These are phyloP conservation scores for Mucor plumbeus DNA, from an alignment of 371 early-diverging fungal genomes.

Conservation along the genomic window DNA sequence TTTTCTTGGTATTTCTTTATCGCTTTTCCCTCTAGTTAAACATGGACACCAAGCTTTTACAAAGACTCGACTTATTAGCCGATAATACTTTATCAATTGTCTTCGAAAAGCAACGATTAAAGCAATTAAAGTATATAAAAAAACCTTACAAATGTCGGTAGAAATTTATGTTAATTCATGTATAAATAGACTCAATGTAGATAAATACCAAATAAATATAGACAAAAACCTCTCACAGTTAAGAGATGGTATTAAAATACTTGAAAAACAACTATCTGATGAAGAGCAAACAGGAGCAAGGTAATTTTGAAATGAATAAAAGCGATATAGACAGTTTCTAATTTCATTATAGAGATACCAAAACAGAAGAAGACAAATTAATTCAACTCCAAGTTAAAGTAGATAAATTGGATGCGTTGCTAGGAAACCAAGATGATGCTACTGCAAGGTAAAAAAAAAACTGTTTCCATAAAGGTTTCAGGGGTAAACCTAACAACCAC, in stretches of 20 bases:
- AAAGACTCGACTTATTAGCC: conserved; percentile 59
- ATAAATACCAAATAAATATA: conserved; percentile 62
- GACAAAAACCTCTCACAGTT: conserved; percentile 61
- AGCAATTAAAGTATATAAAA: conserved; percentile 46
- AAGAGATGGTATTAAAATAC: conserved; percentile 56
- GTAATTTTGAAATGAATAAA: conserved; percentile 32
- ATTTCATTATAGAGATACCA: conserved; percentile 48
- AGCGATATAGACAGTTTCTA: not conserved
- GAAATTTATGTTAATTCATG: not conserved
- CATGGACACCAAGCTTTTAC: conserved; percentile 63
- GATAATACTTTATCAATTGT: conserved; percentile 67
- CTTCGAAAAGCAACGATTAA: conserved; percentile 67
- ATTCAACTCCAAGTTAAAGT: conserved; percentile 65
- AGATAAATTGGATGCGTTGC: conserved; percentile 64
- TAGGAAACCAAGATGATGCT: conserved; percentile 57
- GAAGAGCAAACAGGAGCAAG: conserved; percentile 63
- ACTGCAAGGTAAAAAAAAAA: conserved; percentile 45
- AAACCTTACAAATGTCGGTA: not conserved
- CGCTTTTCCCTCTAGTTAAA: not conserved
- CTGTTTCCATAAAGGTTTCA: not conserved
- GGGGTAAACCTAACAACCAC: not conserved
- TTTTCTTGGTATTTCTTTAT: conserved; percentile 2
- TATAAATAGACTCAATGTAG: conserved; percentile 55
- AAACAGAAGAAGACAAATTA: conserved; percentile 61
- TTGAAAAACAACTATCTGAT: conserved; percentile 66